A percentile compares a stretch with the other conserved stretches of the same genome.
Evolutionary conservation across 108 stramenopile species (phyloP).

Genomic region (Nitzschia sp.): DNA sequence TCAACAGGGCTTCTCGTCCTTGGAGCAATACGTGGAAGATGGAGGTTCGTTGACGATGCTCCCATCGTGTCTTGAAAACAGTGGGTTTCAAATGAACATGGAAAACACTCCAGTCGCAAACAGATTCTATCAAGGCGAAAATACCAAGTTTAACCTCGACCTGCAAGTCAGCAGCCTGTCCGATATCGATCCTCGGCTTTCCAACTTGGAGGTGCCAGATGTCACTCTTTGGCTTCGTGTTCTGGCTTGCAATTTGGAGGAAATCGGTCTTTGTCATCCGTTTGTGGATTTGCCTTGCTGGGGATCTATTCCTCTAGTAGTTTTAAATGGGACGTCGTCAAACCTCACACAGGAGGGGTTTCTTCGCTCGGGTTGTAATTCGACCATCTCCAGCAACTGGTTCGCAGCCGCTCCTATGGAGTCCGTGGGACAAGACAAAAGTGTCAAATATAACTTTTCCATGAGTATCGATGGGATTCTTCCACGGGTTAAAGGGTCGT

Average conservation of each 20-base stretch:
- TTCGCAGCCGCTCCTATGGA: too few species aligned
- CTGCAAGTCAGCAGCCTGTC: neutral
- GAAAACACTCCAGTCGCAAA: neutral
- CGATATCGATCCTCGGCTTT: neutral
- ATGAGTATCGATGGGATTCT: neutral
- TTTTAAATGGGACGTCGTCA: too few species aligned
- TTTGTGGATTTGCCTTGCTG: neutral
- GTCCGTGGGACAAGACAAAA: too few species aligned
- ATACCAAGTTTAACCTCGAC: neutral
- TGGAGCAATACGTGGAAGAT: neutral
- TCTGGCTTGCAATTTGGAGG: neutral
- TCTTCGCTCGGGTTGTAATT: too few species aligned
- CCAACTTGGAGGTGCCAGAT: neutral
- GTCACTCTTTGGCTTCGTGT: neutral
- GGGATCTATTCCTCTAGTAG: neutral
- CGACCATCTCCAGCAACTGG: too few species aligned
- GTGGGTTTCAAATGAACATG: neutral
- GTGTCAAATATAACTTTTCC: too few species aligned
- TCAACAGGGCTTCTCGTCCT: too few species aligned
- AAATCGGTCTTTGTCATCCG: slow-evolving; percentile 1
- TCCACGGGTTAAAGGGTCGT: neutral
- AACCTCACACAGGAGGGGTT: too few species aligned
- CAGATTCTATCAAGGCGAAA: neutral
- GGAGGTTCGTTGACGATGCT: neutral
- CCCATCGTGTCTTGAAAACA: neutral